Evolutionary conservation across 495 filamentous ascomycete genomes (phyloP).

Genomic region (Pyrenula massariospora): DNA sequence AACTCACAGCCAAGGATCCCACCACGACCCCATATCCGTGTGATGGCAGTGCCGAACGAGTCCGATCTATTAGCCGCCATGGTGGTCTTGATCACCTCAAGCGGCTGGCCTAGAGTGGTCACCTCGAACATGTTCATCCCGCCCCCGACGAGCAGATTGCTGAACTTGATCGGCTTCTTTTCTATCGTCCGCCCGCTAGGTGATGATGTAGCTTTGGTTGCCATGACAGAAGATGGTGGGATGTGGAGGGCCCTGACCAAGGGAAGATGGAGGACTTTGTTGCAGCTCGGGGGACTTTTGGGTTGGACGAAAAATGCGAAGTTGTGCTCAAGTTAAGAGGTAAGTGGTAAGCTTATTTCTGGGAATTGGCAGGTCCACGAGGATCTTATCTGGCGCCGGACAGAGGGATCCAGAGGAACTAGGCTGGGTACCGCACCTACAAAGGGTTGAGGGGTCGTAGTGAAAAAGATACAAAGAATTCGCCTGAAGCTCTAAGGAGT

Average conservation of each 20-base stretch:
- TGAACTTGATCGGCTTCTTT: slow-evolving; percentile 99
- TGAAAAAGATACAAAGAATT: neutral
- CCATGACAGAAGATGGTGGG: slow-evolving; percentile 33
- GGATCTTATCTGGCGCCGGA: no score
- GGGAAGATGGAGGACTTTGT: slow-evolving; percentile 74
- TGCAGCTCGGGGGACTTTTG: slow-evolving; percentile 17
- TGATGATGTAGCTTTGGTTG: slow-evolving; percentile 41
- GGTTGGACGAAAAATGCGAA: neutral
- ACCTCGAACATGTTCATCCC: slow-evolving; percentile 98
- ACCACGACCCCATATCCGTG: slow-evolving; percentile 85
- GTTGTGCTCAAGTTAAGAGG: no score
- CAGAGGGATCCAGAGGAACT: no score
- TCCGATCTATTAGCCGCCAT: slow-evolving; percentile 95
- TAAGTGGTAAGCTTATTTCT: no score
- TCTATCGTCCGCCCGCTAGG: slow-evolving; percentile 44
- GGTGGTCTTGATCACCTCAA: slow-evolving; percentile 98
- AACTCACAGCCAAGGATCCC: slow-evolving; percentile 90
- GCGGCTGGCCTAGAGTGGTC: slow-evolving; percentile 80
- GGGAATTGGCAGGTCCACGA: no score
- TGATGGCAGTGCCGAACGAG: slow-evolving; percentile 68
- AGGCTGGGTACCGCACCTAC: neutral
- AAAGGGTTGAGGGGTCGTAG: neutral
- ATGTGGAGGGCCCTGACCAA: slow-evolving; percentile 79
- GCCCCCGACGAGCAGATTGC: slow-evolving; percentile 91
- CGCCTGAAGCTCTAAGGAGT: neutral